Conservation (phyloP, 169 alveolate species). For the Perkinsus marinus region DNA sequence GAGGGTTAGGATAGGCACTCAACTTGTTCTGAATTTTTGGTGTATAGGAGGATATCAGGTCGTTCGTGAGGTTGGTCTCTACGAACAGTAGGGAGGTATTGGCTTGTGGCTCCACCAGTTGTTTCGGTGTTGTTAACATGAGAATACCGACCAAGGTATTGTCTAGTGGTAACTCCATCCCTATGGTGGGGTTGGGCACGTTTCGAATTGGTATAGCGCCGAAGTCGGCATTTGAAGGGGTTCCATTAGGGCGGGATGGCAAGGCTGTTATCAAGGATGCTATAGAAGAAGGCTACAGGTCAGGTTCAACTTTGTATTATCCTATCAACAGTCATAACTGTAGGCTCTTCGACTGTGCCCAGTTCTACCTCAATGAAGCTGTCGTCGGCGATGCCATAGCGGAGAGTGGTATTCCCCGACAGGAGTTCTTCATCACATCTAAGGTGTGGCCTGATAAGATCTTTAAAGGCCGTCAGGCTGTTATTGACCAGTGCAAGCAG, state of each 20-base stretch:
- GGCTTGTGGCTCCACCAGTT: too few species aligned
- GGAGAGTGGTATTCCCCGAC: background rate
- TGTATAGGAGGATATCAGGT: too few species aligned
- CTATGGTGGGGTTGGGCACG: too few species aligned
- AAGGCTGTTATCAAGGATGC: background rate
- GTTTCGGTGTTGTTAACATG: too few species aligned
- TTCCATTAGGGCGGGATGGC: background rate
- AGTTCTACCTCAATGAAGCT: background rate
- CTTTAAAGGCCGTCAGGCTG: background rate
- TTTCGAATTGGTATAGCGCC: too few species aligned
- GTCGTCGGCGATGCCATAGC: background rate
- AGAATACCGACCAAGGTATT: too few species aligned
- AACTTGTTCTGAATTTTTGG: too few species aligned
- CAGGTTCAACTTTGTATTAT: background rate
- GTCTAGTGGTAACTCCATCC: too few species aligned
- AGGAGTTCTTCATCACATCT: background rate
- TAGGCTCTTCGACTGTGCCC: background rate
- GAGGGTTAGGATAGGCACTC: too few species aligned
- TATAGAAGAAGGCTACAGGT: background rate
- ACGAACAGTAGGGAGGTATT: too few species aligned
- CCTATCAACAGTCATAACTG: background rate
- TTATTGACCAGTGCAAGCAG: background rate
- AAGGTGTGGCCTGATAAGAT: background rate
- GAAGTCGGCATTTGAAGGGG: too few species aligned
- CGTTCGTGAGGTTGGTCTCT: too few species aligned